Conservation (phyloP, 2,329 filamentous ascomycete species). For the Cyphellophora europaea region DNA sequence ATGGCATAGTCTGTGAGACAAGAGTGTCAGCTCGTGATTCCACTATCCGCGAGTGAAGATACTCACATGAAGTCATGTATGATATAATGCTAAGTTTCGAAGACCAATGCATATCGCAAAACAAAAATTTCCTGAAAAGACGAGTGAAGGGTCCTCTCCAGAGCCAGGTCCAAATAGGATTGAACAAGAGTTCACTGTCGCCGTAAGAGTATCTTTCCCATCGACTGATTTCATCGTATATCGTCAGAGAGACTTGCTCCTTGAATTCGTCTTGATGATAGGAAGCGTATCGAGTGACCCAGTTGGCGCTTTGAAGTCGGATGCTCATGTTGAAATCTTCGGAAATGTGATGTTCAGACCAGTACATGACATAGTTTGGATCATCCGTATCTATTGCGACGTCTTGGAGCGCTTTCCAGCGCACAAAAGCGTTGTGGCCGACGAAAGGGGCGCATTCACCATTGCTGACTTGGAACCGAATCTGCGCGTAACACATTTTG, state of each 20-base stretch:
- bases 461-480: slow-evolving; percentile 58
- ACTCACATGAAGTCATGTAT: slow-evolving; percentile 42
- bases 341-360: slow-evolving; percentile 67
- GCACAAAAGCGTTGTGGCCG: slow-evolving; percentile 65
- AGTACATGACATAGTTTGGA: slow-evolving; percentile 52
- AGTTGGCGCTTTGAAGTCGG: slow-evolving; percentile 58
- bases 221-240: slow-evolving; percentile 71
- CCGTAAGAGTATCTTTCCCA: slow-evolving; percentile 85
- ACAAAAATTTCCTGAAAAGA: slow-evolving; percentile 64
- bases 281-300: slow-evolving; percentile 58
- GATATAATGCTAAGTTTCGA: slow-evolving; percentile 63
- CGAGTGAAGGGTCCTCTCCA: slow-evolving; percentile 67
- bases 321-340: slow-evolving; percentile 71
- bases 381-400: slow-evolving; percentile 45
- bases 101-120: slow-evolving; percentile 48
- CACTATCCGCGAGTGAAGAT: slow-evolving; percentile 35
- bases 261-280: slow-evolving; percentile 63
- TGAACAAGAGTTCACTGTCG: slow-evolving; percentile 71
- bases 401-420: slow-evolving; percentile 56
- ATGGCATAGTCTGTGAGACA: slow-evolving; percentile 49
- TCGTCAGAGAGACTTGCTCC: slow-evolving; percentile 71
- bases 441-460: slow-evolving; percentile 68
- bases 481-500: slow-evolving; percentile 64
- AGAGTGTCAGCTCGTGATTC: slow-evolving; percentile 5
- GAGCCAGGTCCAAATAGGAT: slow-evolving; percentile 64